These are phyloP conservation scores for Aureobasidium sp. DNA, from an alignment of 2,329 filamentous ascomycete genomes.

Conservation along the genomic window DNA sequence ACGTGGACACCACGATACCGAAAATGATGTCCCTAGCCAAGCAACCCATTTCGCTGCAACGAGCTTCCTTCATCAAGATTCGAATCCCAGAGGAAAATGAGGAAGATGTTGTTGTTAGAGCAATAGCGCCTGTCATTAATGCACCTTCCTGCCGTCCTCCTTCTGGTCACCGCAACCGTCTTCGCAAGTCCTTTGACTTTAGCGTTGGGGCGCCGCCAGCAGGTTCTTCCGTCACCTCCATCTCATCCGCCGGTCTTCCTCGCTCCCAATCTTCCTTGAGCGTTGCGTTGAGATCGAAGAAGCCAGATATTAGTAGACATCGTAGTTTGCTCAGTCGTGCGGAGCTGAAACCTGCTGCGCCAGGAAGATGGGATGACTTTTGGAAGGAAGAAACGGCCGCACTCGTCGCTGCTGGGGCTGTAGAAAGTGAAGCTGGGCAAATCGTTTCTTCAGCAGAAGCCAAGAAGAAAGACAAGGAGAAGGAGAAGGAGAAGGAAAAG, in stretches of 20 bases:
- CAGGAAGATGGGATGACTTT: background rate
- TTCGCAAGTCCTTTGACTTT: background rate
- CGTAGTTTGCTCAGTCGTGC: background rate
- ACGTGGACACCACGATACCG: slow-evolving; percentile 19
- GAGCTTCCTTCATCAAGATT: slow-evolving; percentile 3
- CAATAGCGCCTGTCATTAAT: background rate
- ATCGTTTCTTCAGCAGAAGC: background rate
- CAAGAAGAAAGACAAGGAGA: slow-evolving; percentile 1
- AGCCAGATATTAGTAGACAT: background rate
- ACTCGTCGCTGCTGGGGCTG: background rate
- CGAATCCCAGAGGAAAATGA: background rate
- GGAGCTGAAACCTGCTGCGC: background rate
- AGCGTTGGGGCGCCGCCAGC: background rate
- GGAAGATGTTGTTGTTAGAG: background rate
- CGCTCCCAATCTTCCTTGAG: background rate
- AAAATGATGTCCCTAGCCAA: background rate
- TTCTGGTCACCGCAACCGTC: background rate
- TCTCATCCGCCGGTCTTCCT: background rate
- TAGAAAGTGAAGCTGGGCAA: background rate
- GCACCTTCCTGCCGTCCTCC: background rate
- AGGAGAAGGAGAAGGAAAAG: background rate
- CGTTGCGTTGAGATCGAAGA: background rate
- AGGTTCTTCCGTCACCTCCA: background rate
- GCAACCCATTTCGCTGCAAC: background rate
- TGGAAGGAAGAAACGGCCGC: background rate